Evolutionary conservation across 1,284 basidiomycete genomes (phyloP), one percentile per base, ranked within the genome.

Genomic region (Apiotrichum sp.): DNA sequence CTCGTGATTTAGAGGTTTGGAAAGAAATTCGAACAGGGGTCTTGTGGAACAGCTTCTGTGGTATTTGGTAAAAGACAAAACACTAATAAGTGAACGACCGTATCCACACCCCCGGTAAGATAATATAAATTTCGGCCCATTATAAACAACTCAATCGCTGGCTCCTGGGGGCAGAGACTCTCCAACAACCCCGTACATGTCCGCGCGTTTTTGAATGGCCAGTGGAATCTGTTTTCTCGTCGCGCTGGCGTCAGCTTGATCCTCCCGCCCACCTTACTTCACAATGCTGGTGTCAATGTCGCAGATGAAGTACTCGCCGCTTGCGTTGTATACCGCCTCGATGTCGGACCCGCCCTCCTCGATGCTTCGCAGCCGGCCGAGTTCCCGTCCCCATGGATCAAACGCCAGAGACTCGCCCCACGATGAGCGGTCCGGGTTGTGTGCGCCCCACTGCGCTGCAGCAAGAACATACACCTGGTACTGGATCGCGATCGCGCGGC

Each of bases 391-490:
- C 71, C 66, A 68, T 0, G 71, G 69, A 52, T 71, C 69, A 51
- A 70, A 73, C 4, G 71, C 71, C 13, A 73, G 44, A 3, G 67
- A 62, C 55, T 73, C 71, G 34, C 71, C 71, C 71, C 71, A 73
- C 1, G 64, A 67, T 1, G 65, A 62, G 5, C 71, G 60, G 1
- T 3, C 42, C 0, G 62, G 43, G 54, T 70, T 66, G 61, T 73
- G 71, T 4, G 57, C 61, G 22, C 71, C 71, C 32, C 65, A 71
- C 55, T 75, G 74, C 0, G 72, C 70, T 0, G 72, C 63, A 0
- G 72, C 71, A 6, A 75, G 56, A 34, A 75, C 70, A 57, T 71
- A 74, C n/a, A 67, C 63, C 56, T 74, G 71, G 53, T 62, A 65
- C 51, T 69, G 68, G 42, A 74, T 72, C 2, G 73, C 72, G 10